A percentile compares a stretch with the other conserved stretches of the same genome.
phyloP scores from a whole-genome alignment of 2,329 filamentous ascomycete species.

The Tolypocladium amazonense region DNA sequence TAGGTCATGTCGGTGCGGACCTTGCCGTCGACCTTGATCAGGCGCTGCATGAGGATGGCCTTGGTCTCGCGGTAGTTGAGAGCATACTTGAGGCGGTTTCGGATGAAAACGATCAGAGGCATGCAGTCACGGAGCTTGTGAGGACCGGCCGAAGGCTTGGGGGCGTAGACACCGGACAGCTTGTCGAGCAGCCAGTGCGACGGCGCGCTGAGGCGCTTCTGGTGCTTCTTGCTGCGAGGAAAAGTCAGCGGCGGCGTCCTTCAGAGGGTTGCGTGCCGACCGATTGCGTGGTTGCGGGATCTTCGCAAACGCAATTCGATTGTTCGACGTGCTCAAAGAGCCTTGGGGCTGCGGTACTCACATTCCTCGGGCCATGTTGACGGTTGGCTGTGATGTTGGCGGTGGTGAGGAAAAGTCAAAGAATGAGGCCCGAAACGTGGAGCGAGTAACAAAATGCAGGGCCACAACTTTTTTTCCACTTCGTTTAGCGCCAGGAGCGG shows the following conservation, averaged over 20 bases:
- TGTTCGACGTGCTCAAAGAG: neutral
- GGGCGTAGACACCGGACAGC: slow-evolving; percentile 81
- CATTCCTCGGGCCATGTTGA: slow-evolving; percentile 57
- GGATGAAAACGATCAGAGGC: slow-evolving; percentile 97
- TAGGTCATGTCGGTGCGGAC: slow-evolving; percentile 98
- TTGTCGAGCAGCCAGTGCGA: slow-evolving; percentile 99
- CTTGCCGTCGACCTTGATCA: slow-evolving; percentile 99
- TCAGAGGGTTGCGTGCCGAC: neutral
- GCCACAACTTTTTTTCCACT: slow-evolving; percentile 18
- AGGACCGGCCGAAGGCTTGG: slow-evolving; percentile 68
- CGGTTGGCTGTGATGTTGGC: slow-evolving; percentile 27
- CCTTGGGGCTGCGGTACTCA: slow-evolving; percentile 24
- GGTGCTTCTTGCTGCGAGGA: slow-evolving; percentile 81
- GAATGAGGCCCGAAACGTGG: slow-evolving; percentile 11
- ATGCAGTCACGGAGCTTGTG: slow-evolving; percentile 99
- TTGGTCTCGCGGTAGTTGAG: slow-evolving; percentile 97
- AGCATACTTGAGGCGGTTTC: slow-evolving; percentile 96
- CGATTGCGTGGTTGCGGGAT: neutral
- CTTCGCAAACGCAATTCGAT: neutral
- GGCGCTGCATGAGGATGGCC: slow-evolving; percentile 97
- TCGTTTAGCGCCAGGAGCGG: slow-evolving; percentile 11
- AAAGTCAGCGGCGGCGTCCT: slow-evolving; percentile 1
- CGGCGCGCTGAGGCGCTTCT: slow-evolving; percentile 98
- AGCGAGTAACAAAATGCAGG: slow-evolving; percentile 14
- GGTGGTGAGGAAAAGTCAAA: slow-evolving; percentile 23